Percentiles rank a stretch among this genome's conserved stretches.
These are phyloP conservation scores for Eucalyptus polyanthemos DNA, from an alignment of 345 rosid genomes.

Conservation along the genomic window DNA sequence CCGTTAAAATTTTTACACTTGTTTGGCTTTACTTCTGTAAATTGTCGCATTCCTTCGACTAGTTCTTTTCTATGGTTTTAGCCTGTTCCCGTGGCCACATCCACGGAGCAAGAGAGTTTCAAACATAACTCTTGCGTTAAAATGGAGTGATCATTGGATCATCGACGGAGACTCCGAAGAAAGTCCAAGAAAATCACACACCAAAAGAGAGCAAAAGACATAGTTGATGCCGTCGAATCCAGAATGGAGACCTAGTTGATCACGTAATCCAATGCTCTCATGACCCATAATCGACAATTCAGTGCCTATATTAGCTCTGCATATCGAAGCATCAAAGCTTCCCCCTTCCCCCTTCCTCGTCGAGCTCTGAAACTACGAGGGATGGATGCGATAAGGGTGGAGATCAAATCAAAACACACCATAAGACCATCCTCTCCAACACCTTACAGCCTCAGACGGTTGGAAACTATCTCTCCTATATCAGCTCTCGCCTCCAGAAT, in stretches of 20 bases:
- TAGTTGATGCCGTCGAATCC: background rate
- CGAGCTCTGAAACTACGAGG: background rate
- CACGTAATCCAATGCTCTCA: background rate
- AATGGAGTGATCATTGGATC: background rate
- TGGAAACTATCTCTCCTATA: conserved; percentile 15
- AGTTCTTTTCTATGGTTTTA: background rate
- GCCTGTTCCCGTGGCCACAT: background rate
- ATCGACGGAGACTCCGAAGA: background rate
- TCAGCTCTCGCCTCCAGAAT: background rate
- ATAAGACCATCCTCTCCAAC: conserved; percentile 18
- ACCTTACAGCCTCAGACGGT: background rate
- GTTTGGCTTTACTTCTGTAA: background rate
- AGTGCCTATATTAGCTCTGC: background rate
- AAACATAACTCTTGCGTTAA: background rate
- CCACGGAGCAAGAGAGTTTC: background rate
- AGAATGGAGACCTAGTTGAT: background rate
- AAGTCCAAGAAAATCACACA: background rate
- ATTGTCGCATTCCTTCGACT: background rate
- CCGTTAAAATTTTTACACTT: background rate
- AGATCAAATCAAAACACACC: conserved; percentile 2
- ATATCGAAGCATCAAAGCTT: background rate
- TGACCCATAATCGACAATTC: background rate
- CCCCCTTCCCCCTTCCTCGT: background rate
- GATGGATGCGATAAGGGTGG: background rate
- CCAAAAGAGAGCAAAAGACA: background rate